phyloP scores from a whole-genome alignment of 179 eudicot species.

The Beta lomatogona region DNA sequence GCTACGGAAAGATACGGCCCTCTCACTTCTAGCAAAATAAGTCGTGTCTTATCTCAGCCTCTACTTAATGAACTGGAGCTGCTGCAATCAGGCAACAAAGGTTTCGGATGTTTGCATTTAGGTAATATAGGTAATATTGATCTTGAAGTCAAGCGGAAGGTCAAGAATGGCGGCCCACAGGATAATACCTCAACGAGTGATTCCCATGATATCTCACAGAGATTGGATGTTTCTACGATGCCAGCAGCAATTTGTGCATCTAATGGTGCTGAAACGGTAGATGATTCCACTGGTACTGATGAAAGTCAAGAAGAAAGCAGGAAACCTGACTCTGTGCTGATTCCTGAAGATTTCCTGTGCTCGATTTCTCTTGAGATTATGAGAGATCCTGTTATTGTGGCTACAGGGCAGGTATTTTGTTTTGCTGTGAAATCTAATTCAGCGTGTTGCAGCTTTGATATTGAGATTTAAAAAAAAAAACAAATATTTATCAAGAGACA shows the following conservation, averaged over 20 bases:
- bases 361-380: conserved; percentile 81
- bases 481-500: not conserved
- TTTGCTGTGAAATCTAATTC: not conserved
- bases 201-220: conserved; percentile 28
- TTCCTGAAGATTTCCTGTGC: conserved; percentile 80
- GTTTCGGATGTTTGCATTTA: conserved; percentile 57
- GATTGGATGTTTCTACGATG: conserved; percentile 16
- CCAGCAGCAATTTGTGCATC: not conserved
- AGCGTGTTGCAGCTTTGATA: not conserved
- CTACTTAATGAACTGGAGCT: conserved; percentile 50
- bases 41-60: conserved; percentile 69
- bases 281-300: conserved; percentile 14
- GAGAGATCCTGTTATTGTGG: conserved; percentile 83
- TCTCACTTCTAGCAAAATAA: conserved; percentile 40
- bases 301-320: conserved; percentile 42
- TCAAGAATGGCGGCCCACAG: conserved; percentile 15
- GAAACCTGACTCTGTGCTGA: conserved; percentile 42
- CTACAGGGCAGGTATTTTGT: conserved; percentile 74
- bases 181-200: conserved; percentile 36
- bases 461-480: not conserved
- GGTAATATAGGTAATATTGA: conserved; percentile 55
- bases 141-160: conserved; percentile 43
- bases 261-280: conserved; percentile 11
- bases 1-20: conserved; percentile 77
- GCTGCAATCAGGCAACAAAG: conserved; percentile 41